Evolutionary conservation across 257 asterid species (phyloP).

Genomic region (Phtheirospermum japonicum): DNA sequence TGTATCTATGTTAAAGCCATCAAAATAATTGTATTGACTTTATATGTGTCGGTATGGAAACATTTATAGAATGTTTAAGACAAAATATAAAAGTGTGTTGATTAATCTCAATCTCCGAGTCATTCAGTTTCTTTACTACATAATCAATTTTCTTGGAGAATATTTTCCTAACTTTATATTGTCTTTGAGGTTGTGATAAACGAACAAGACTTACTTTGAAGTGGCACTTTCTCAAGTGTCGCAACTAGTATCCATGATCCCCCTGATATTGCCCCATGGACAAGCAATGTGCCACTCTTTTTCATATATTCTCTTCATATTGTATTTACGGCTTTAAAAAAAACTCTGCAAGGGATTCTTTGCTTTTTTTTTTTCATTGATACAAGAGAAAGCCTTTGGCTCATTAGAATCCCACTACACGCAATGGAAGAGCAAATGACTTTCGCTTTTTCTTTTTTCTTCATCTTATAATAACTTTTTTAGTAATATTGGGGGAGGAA

Average conservation of each 20-base stretch:
- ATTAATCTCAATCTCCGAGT: too few species aligned
- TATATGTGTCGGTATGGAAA: too few species aligned
- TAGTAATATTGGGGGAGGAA: neutral
- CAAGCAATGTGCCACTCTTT: slow-evolving; percentile 23
- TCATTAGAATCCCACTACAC: slow-evolving; percentile 26
- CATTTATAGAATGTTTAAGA: too few species aligned
- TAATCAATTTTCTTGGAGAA: too few species aligned
- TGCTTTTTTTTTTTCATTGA: slow-evolving; percentile 28
- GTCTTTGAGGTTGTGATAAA: too few species aligned
- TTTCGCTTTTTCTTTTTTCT: slow-evolving; percentile 30
- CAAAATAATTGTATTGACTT: slow-evolving; percentile 10
- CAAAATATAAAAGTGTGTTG: too few species aligned
- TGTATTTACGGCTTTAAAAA: neutral
- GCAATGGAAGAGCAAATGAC: slow-evolving; percentile 21
- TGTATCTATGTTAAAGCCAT: neutral
- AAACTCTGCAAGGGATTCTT: slow-evolving; percentile 5
- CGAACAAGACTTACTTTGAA: neutral
- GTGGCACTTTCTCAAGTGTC: neutral
- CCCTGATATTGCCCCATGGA: slow-evolving; percentile 27
- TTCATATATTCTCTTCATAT: neutral
- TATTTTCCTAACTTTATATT: too few species aligned
- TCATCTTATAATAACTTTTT: slow-evolving; percentile 3
- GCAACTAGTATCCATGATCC: slow-evolving; percentile 21
- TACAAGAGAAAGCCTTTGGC: slow-evolving; percentile 35
- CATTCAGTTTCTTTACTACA: too few species aligned